Percentiles rank a stretch among this genome's conserved stretches.
Evolutionary conservation across 495 filamentous ascomycete genomes (phyloP).

Genomic region (Hypoxylon perforatum): DNA sequence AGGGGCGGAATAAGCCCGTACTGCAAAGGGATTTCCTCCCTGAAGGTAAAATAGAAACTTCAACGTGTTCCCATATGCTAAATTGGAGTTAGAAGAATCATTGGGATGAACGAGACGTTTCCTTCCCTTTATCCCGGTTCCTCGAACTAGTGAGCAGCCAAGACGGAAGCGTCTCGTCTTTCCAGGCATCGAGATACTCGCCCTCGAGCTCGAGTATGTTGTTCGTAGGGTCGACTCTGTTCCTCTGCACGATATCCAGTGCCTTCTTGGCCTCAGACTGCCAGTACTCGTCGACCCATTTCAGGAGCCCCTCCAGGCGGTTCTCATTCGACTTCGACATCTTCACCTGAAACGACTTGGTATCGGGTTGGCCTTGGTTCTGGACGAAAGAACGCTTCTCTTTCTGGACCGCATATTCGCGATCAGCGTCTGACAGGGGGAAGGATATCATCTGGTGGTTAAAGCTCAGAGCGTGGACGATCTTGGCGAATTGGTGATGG

Average conservation of each 20-base stretch:
- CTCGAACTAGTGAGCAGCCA: slow-evolving; percentile 24
- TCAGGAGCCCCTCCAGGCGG: slow-evolving; percentile 35
- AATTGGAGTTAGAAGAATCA: neutral
- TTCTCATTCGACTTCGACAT: slow-evolving; percentile 35
- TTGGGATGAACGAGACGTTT: neutral
- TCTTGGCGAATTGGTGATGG: slow-evolving; percentile 41
- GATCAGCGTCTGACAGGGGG: slow-evolving; percentile 36
- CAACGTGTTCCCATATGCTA: neutral
- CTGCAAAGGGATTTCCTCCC: neutral
- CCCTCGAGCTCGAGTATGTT: slow-evolving; percentile 28
- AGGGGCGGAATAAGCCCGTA: neutral
- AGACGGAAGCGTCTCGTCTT: slow-evolving; percentile 33
- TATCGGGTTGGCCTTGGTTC: slow-evolving; percentile 16
- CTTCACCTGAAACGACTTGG: slow-evolving; percentile 26
- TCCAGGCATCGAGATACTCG: slow-evolving; percentile 41
- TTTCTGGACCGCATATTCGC: slow-evolving; percentile 40
- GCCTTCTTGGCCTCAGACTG: slow-evolving; percentile 34
- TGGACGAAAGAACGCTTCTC: slow-evolving; percentile 34
- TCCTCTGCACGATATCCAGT: slow-evolving; percentile 30
- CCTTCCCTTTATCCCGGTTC: slow-evolving; percentile 20
- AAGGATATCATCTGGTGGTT: slow-evolving; percentile 45
- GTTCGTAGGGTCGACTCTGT: slow-evolving; percentile 24
- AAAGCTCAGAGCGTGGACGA: slow-evolving; percentile 38
- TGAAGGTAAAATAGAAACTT: neutral
- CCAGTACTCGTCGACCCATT: slow-evolving; percentile 34